phyloP scores from a whole-genome alignment of 2,329 filamentous ascomycete genomes.

The Colletotrichum sp. region DNA sequence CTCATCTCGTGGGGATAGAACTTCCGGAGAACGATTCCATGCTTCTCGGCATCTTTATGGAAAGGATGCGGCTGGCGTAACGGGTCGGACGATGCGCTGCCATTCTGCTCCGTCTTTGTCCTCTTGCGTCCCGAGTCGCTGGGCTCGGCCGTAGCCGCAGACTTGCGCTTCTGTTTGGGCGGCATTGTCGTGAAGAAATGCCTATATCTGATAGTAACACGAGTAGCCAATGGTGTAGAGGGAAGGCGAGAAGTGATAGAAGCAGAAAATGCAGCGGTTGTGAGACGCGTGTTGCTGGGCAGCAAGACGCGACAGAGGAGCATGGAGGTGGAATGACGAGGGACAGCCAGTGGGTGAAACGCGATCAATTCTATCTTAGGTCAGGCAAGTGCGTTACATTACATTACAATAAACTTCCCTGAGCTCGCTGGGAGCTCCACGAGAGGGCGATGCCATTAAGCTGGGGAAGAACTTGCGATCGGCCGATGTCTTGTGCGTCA shows the following conservation, averaged over 20 bases:
- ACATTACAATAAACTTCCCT: neutral
- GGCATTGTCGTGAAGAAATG: constrained; percentile 28
- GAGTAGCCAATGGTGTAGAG: neutral
- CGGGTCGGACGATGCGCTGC: constrained; percentile 27
- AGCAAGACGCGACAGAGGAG: constrained; percentile 1
- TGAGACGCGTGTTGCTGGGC: neutral
- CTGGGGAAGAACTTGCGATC: constrained; percentile 12
- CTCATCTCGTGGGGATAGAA: constrained; percentile 90
- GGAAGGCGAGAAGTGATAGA: neutral
- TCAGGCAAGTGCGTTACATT: neutral
- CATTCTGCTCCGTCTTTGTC: constrained; percentile 31
- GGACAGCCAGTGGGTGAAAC: neutral
- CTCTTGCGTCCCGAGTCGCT: constrained; percentile 32
- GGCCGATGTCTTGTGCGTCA: constrained; percentile 24
- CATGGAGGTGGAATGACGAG: neutral
- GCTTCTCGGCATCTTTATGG: constrained; percentile 48
- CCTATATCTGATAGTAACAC: neutral
- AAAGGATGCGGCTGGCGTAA: constrained; percentile 52
- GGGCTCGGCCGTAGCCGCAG: constrained; percentile 20
- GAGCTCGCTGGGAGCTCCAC: neutral
- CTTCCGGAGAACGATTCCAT: constrained; percentile 71
- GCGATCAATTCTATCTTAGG: neutral
- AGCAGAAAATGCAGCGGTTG: neutral
- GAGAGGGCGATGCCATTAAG: neutral
- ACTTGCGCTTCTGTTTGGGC: constrained; percentile 32